Evolutionary conservation across 2,329 filamentous ascomycete species (phyloP).

Genomic region (Hypoxylon sp.): DNA sequence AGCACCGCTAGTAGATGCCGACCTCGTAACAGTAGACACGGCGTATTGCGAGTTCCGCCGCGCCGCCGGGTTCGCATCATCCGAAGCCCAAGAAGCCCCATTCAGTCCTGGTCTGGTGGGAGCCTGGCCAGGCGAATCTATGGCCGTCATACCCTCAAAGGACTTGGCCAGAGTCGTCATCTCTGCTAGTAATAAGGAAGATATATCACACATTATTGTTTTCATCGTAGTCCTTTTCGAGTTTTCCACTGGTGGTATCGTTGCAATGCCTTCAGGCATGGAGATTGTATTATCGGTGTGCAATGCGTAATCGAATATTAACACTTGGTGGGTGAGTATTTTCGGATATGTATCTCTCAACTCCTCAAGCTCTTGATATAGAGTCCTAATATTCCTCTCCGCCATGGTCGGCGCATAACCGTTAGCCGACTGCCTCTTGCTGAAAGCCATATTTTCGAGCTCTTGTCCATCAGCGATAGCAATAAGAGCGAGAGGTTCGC

Average conservation of each 20-base stretch:
- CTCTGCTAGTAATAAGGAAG: conserved; percentile 79
- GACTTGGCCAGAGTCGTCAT: conserved; percentile 81
- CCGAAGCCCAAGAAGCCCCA: conserved; percentile 59
- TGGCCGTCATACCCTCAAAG: conserved; percentile 78
- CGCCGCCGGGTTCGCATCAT: conserved; percentile 58
- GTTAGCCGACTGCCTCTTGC: conserved; percentile 68
- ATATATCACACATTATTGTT: conserved; percentile 84
- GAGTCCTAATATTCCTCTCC: conserved; percentile 70
- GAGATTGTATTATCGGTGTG: conserved; percentile 65
- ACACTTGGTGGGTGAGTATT: conserved; percentile 81
- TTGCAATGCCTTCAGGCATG: conserved; percentile 76
- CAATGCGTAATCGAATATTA: conserved; percentile 81
- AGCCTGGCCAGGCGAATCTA: conserved; percentile 80
- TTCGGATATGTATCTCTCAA: conserved; percentile 81
- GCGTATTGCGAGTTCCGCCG: conserved; percentile 71
- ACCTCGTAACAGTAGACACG: conserved; percentile 63
- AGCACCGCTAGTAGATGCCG: conserved; percentile 67
- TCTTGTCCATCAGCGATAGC: conserved; percentile 87
- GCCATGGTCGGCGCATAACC: conserved; percentile 65
- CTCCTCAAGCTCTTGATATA: conserved; percentile 78
- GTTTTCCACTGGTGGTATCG: conserved; percentile 76
- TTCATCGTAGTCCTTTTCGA: conserved; percentile 85
- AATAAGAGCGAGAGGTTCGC: conserved; percentile 86
- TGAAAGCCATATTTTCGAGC: conserved; percentile 68
- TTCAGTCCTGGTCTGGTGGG: conserved; percentile 59